Conservation (phyloP, 2,329 filamentous ascomycete species). For the Pseudopithomyces chartarum region DNA sequence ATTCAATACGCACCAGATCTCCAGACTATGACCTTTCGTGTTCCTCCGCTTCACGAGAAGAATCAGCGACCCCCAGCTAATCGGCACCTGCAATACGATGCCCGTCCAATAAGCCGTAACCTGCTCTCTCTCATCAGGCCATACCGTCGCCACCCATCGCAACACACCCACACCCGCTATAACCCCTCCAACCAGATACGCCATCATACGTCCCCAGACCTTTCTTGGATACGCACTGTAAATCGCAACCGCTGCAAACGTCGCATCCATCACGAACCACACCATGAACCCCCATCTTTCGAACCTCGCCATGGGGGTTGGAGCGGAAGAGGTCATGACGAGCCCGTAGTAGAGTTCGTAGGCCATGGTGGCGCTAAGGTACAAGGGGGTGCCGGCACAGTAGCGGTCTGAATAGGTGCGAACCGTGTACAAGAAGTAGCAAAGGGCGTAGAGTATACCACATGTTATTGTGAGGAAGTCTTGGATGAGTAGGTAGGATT, state of each 20-base stretch:
- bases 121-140: constrained; percentile 48
- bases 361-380: constrained; percentile 40
- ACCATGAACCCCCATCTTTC: constrained; percentile 44
- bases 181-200: constrained; percentile 32
- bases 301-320: constrained; percentile 17
- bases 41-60: constrained; percentile 35
- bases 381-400: constrained; percentile 39
- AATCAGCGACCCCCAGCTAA: constrained; percentile 43
- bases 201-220: constrained; percentile 25
- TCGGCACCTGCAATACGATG: constrained; percentile 44
- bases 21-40: constrained; percentile 46
- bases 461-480: constrained; percentile 49
- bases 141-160: constrained; percentile 30
- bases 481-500: constrained; percentile 49
- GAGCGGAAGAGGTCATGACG: constrained; percentile 35
- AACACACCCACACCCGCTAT: constrained; percentile 36
- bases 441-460: constrained; percentile 47
- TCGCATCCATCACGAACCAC: constrained; percentile 46
- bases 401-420: constrained; percentile 44
- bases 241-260: constrained; percentile 42
- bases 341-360: constrained; percentile 50
- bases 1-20: constrained; percentile 43
- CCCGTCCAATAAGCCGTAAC: constrained; percentile 49
- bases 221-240: constrained; percentile 30
- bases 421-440: constrained; percentile 48